These are phyloP conservation scores for Tremellales sp. DNA, from an alignment of 1,284 basidiomycete genomes.

Conservation along the genomic window DNA sequence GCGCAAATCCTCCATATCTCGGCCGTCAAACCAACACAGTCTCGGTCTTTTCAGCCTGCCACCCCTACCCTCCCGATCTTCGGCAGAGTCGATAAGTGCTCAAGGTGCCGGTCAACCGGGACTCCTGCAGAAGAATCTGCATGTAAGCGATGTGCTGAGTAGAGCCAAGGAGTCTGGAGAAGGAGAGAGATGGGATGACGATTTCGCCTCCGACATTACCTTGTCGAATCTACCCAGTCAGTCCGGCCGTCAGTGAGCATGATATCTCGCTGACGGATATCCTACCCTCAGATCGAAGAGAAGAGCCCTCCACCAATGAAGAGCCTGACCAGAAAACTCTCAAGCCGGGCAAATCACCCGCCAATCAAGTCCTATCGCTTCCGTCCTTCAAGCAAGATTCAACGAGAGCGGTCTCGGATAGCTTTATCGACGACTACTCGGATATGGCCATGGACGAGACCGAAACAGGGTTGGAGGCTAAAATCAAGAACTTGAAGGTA, in stretches of 20 bases:
- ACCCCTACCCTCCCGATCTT: conserved; percentile 22
- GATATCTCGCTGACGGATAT: background rate
- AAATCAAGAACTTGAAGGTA: conserved; percentile 77
- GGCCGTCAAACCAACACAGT: conserved; percentile 2
- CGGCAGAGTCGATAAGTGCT: conserved; percentile 25
- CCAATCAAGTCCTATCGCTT: background rate
- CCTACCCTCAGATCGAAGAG: conserved; percentile 10
- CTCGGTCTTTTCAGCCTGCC: conserved; percentile 13
- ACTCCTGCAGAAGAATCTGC: conserved; percentile 52
- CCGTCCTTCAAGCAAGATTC: conserved; percentile 6
- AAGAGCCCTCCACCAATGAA: conserved; percentile 19
- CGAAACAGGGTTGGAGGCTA: conserved; percentile 59
- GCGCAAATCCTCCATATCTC: conserved; percentile 15
- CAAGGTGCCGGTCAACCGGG: conserved; percentile 22
- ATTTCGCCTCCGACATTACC: conserved; percentile 85
- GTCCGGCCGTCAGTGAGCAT: conserved; percentile 2
- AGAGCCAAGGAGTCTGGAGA: conserved; percentile 31
- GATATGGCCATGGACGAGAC: conserved; percentile 74
- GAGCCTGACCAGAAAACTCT: conserved; percentile 37
- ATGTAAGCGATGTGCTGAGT: conserved; percentile 62
- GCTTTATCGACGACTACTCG: conserved; percentile 73
- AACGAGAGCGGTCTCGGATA: background rate
- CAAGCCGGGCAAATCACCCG: conserved; percentile 25
- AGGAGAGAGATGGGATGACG: conserved; percentile 76
- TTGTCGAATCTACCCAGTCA: conserved; percentile 30